These are phyloP conservation scores for Pelagomonas calceolata DNA, from an alignment of 108 stramenopile species.

Conservation along the genomic window DNA sequence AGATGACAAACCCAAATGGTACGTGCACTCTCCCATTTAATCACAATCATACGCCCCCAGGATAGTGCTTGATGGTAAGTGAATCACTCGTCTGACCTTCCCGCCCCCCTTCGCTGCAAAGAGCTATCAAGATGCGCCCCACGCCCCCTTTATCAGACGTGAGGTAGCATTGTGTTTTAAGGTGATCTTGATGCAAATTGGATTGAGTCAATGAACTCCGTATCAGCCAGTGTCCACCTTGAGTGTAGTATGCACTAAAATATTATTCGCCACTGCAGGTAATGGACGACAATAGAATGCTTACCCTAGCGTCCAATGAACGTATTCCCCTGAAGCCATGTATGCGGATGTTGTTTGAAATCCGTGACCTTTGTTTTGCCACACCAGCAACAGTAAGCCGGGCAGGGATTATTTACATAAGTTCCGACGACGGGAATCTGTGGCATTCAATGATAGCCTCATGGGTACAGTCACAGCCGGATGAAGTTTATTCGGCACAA, in stretches of 20 bases:
- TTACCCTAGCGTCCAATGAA: slow-evolving; percentile 59
- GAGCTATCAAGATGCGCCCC: too few species aligned
- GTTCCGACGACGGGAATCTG: slow-evolving; percentile 48
- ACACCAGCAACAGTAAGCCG: slow-evolving; percentile 55
- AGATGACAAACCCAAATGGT: slow-evolving; percentile 55
- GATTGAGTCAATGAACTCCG: slow-evolving; percentile 62
- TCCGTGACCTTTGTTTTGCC: slow-evolving; percentile 49
- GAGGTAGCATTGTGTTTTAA: slow-evolving; percentile 10
- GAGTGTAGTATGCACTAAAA: too few species aligned
- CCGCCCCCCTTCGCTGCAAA: too few species aligned
- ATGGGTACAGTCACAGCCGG: slow-evolving; percentile 26
- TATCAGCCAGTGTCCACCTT: too few species aligned
- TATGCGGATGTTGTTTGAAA: slow-evolving; percentile 62
- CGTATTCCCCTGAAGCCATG: slow-evolving; percentile 52
- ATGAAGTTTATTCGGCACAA: too few species aligned
- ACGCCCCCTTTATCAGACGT: too few species aligned
- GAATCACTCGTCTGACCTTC: too few species aligned
- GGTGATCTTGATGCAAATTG: slow-evolving; percentile 61
- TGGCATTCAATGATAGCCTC: slow-evolving; percentile 49
- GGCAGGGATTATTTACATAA: slow-evolving; percentile 58
- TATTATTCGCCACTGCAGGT: slow-evolving; percentile 7
- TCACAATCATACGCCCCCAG: too few species aligned
- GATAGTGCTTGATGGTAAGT: too few species aligned
- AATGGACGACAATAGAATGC: slow-evolving; percentile 62
- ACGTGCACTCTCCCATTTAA: slow-evolving; percentile 16